Base-by-base conservation (phyloP, 1,284 basidiomycete genomes). In the Fereydounia khargensis region DNA sequence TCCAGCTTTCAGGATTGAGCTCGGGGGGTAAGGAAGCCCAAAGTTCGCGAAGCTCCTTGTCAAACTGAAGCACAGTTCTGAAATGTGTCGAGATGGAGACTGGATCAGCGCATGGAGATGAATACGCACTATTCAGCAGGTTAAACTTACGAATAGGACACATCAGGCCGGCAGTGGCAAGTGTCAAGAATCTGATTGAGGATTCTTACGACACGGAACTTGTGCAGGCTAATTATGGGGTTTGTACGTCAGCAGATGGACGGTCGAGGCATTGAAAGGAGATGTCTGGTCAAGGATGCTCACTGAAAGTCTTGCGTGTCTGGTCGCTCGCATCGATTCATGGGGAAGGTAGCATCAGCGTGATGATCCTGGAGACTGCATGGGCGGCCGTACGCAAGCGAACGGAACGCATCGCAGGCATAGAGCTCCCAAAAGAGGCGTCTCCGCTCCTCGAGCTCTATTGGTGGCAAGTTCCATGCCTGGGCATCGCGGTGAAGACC, bases 351-450 rank as follows among this genome's bases (percentile, higher is more conserved):
- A 36, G 35, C 7, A 30, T 24, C n/a, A 36, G 32, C 14, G 35
- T 45, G 35, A 10, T 35, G 30, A 31, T 45, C 51, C n/a, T 40
- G 38, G 36, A 54, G 39, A 16, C 34, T 27, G 25, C 47, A 47
- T 1, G 51, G 51, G 20, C 51, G 18, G 39, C 45, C 41, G 25
- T 49, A 48, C 27, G 45, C 44, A 5, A 54, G 23, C 11, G 44
- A 35, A 7, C 50, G 37, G 32, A 53, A 41, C 14, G 34, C 38
- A 17, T 53, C 50, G 9, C 38, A 30, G 6, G 43, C 28, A 14
- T 47, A 41, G 19, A 53, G 42, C 32, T 53, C 50, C 50, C 50
- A 53, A 22, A 53, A 53, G 20, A 47, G 25, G 8, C 35, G n/a
- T 22, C 43, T 20, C n/a, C 43, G 22, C 20, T 22, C 24, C 24